Conservation (phyloP, 2,329 filamentous ascomycete genomes). For the Penicillium sp. region DNA sequence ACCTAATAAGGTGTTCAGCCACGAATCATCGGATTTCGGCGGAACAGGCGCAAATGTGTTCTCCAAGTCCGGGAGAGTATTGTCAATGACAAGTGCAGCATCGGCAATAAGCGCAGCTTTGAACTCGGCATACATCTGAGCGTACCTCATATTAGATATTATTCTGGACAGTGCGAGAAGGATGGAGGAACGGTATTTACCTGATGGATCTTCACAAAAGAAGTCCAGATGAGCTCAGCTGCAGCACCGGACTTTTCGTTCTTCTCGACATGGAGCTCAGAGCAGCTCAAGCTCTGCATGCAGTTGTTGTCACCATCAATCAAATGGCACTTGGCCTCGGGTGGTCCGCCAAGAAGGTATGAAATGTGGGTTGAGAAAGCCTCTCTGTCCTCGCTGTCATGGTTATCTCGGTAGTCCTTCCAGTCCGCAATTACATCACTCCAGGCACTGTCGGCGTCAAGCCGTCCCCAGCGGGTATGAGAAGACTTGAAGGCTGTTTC, state of each 20-base stretch:
- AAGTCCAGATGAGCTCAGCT: conserved; percentile 16
- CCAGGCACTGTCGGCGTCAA: background rate
- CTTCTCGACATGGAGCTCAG: background rate
- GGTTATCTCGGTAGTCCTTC: background rate
- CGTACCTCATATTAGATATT: too few species aligned
- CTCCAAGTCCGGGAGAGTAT: conserved; percentile 7
- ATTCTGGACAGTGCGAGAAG: too few species aligned
- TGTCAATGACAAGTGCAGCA: background rate
- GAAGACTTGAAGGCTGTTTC: background rate
- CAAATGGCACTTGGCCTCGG: too few species aligned
- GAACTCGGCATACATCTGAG: too few species aligned
- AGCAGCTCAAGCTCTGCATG: background rate
- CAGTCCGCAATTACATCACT: background rate
- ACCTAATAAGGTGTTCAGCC: conserved; percentile 9
- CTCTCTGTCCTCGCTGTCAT: too few species aligned
- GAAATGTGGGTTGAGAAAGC: too few species aligned
- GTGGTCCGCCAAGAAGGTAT: too few species aligned
- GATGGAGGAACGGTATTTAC: too few species aligned
- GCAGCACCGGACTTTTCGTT: conserved; percentile 9
- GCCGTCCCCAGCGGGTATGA: background rate
- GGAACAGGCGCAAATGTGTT: conserved; percentile 18
- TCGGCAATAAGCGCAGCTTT: background rate
- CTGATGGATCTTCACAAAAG: conserved; percentile 6
- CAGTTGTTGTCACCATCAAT: too few species aligned
- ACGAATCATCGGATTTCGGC: conserved; percentile 6